Evolutionary conservation across 176 grass and related monocot genomes (phyloP), one percentile per base, ranked within the genome.

Genomic region (Musa troglodytarum): DNA sequence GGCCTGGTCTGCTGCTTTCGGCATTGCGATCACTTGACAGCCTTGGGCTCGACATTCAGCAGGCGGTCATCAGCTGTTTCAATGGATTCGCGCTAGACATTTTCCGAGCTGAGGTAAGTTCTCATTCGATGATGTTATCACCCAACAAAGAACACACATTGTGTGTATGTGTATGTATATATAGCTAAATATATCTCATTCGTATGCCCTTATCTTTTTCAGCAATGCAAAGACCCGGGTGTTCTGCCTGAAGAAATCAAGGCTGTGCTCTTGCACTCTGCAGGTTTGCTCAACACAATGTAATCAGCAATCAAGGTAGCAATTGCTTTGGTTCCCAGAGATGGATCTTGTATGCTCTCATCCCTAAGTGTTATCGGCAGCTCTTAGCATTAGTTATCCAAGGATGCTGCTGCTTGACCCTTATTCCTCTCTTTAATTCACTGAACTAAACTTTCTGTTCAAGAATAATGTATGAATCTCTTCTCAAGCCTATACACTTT

Each of bases 11-110:
- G 57, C 75, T 93, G 56, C 94, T 98, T 0, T 91, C 88, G 49
- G 72, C 94, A 49, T 91, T 98, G 88, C 88, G 81, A 55, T 86
- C 88, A 4, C 85, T 98, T 1, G 94, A 98, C 79, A 69, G 82
- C 51, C 86, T 98, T 2, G 94, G 94, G 25, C 84, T 93, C 8
- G 94, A 98, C 49, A 85, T 98, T 64, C 88, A 98, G 34, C 94
- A 98, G 82, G 94, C 90, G 64, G 94, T 98, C 29, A 78, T 84
- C 79, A 98, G 94, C 75, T 98, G 94, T 78, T 98, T 93, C 90
- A 98, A 91, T 74, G 94, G 90, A 29, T 98, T 98, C 59, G 85
- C 88, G 53, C 54, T 98, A 19, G 90, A 98, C n/a, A 74, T 98
- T 57, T 98, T 98, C 84, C 89, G 85, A 55, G 94, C 90, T 26